Evolutionary conservation across 805 yeast genomes (phyloP), one percentile per base, ranked within the genome.

Genomic region (Jamesozyma rosinii): DNA sequence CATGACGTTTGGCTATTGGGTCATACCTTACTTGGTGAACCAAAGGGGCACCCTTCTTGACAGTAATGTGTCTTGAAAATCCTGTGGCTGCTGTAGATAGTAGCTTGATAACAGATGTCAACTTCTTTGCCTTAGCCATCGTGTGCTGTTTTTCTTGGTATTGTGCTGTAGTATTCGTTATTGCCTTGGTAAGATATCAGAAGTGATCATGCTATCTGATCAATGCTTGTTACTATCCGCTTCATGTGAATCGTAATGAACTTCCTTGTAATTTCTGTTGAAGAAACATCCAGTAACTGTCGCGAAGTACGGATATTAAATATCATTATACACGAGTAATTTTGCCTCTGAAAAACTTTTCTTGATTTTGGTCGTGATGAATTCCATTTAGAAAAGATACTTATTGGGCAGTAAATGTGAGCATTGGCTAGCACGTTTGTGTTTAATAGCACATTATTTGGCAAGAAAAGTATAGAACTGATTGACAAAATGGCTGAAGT

Each of bases 71-170:
- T 59, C 94, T 79, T 60, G 79, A 78, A 64, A 73, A 85, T 1
- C 97, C 97, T 1, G 97, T 89, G 53, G 82, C 77, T 15, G 97
- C 97, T 2, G 92, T 74, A 1, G 97, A 90, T 2, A 89, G 70
- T 49, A 90, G 74, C 64, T 87, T 86, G 45, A 90, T 82, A 58
- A 89, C 79, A 3, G 95, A 24, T 30, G 33, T 30, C 17, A 30
- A 14, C 14, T 30, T 30, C 33, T 30, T 30, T 30, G 33, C 17
- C n/a, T 30, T 30, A 11, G 33, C 33, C 29, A 24, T 24, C 11
- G 11, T 24, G 11, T 24, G 11, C 11, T 24, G 11, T 8, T 8
- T 24, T 8, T 24, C 6, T 24, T 24, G 29, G 11, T 6, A 24
- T 24, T 8, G 11, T 24, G 29, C 29, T 24, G 10, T n/a, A n/a